Evolutionary conservation across 2,329 filamentous ascomycete species (phyloP), one percentile per base, ranked within the genome.

Genomic region (Emydomyces testavorans): DNA sequence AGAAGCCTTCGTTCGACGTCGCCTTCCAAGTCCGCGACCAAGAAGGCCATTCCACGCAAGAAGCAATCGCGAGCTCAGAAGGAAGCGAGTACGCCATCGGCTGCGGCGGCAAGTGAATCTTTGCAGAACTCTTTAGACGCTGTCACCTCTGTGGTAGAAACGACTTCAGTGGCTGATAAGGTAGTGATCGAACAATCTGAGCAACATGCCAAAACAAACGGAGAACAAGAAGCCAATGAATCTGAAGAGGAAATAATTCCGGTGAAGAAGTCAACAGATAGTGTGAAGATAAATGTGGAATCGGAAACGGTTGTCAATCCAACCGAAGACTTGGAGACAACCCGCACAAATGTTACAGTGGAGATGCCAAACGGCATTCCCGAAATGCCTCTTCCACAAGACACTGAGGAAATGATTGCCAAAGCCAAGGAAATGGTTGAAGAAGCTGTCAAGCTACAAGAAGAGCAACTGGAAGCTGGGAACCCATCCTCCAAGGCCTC

Each of bases 391-490:
- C 77, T 80, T 10, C 80, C 85, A 0, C 83, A 88, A 54, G 84
- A 92, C 58, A 82, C 88, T 1, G 76, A 83, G 49, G 77, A 81
- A 48, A 88, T 95, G 83, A 82, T 96, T 50, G 81, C 81, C 23
- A 80, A 86, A 59, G 92, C 92, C 26, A 87, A 83, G 68, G 78
- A 82, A 56, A 94, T 95, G 85, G 89, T 95, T 4, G 77, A 83
- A 53, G 80, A 80, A 54, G 81, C 81, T 26, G 73, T 80, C 48
- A 71, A 68, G 54, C 59, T 61, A 52, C 72, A 60, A 60, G 67
- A 57, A 45, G 62, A 63, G 10, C 60, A 68, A 6, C 61, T 62
- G 5, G 64, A 67, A 32, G 60, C 51, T 23, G 58, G 55, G 23
- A 40, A 52, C 6, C 26, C 50, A n/a, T 41, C 45, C 16, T 53